Percentiles rank a stretch among this genome's conserved stretches.
These are phyloP conservation scores for Trichosporon sp. DNA, from an alignment of 1,284 basidiomycete genomes.

Conservation along the genomic window DNA sequence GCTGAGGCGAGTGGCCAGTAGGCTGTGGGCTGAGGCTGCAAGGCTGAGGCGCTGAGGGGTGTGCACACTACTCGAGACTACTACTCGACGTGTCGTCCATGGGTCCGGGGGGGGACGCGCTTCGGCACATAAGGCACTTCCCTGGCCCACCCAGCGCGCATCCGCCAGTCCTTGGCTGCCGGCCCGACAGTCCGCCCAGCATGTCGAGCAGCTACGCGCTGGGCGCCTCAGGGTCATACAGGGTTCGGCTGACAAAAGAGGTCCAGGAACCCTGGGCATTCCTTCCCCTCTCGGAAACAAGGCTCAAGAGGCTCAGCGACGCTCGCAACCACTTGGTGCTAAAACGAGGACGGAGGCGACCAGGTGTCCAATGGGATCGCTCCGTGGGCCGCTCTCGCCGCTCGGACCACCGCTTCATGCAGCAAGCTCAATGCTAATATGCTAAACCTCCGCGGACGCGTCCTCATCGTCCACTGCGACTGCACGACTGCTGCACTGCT, in stretches of 20 bases:
- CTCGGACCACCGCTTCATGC: background rate
- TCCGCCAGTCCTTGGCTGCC: background rate
- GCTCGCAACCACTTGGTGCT: background rate
- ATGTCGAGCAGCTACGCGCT: background rate
- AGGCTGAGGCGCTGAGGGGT: no score
- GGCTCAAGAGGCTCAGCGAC: background rate
- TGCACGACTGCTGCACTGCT: background rate
- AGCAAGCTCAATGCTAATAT: no score
- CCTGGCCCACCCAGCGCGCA: background rate
- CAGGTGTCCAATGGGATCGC: background rate
- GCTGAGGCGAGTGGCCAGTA: no score
- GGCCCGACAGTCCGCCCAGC: background rate
- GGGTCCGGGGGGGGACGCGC: conserved; percentile 1
- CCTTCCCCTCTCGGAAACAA: background rate
- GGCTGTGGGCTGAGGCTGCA: no score
- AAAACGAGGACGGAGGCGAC: background rate
- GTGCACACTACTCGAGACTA: no score
- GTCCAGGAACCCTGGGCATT: background rate
- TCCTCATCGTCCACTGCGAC: background rate
- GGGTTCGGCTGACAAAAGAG: background rate
- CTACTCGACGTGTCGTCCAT: background rate
- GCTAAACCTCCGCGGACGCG: no score
- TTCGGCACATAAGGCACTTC: background rate
- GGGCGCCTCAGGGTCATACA: background rate
- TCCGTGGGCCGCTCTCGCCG: background rate